Base-by-base conservation (phyloP, 306 rosid species). In the Pterocarpus macrocarpus region DNA sequence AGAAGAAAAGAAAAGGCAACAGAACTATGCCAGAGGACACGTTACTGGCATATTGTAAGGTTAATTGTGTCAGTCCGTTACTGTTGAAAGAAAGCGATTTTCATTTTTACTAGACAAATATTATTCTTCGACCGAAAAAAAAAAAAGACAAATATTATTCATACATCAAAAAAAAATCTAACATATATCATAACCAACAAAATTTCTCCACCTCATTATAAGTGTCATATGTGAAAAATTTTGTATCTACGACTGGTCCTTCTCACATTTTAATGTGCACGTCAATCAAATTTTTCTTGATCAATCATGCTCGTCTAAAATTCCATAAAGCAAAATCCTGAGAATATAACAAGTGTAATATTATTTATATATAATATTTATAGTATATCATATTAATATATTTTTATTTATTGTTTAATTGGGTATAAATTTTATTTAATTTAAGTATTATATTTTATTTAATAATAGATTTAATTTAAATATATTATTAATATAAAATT, bases 21-120 rank as follows among this genome's bases (percentile, higher is more conserved):
- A 79, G 44, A 50, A 13, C 38, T 8, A 63, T 41, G 16, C 6
- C n/a, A 8, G 6, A 39, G 58, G 65, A 53, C 73, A 30, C 62
- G 58, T 45, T 66, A n/a, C 56, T 66, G 81, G 47, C 71, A 36
- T 49, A 49, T 33, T 66, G 58, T 32, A 35, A 58, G 38, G 56
- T 43, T 32, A n/a, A 53, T 34, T 63, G 49, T 33, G 55, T 49
- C 39, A 16, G 52, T 34, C 68, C 64, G 6, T 35, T 63, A 56
- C 58, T 53, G 66, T 33, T 33, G 43, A 13, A 63, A 22, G 69
- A 68, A 79, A 69, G 47, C 14, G 65, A 52, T 34, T 45, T 69
- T 56, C 49, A 17, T 67, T 69, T 69, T 69, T 32, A 30, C 53
- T 13, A 2, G 10, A 7, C 9, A 34, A 53, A 17, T 35, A 1